Evolutionary conservation across 805 yeast species (phyloP), one percentile per base, ranked within the genome.

Genomic region (Yamadazyma paraphyllophila): DNA sequence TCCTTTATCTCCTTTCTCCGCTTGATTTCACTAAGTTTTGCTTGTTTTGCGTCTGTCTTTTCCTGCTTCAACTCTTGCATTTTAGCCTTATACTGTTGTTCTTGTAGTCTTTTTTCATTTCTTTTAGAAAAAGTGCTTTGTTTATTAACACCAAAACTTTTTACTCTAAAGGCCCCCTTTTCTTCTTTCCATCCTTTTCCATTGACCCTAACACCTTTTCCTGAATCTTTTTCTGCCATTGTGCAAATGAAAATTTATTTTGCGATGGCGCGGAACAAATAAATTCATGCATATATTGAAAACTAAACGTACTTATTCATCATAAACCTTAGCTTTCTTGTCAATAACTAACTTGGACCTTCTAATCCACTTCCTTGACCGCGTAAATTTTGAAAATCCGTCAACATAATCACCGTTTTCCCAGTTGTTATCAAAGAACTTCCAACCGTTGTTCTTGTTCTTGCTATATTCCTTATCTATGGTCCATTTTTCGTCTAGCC

Each of bases 1-100:
- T 78, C 97, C 73, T 85, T 85, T 63, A 81, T 79, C 56, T 83
- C 90, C 60, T 85, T 78, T 66, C 87, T 83, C 54, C 84, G 88
- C 70, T 83, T 88, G 43, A 82, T 61, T 16, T 74, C 80, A 20
- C 76, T 77, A 38, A 82, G 67, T 51, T 76, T 76, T 20, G 68
- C 76, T 52, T 76, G 72, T 57, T 76, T 81, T 46, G 69, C 81
- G 13, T 74, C 73, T 53, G 78, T 82, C 65, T 90, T 89, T 55
- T 89, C 97, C 25, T 83, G 85, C 65, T 86, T 86, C 59, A 92
- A 65, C 48, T 80, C 88, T 60, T 78, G 77, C 46, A 91, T 64
- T 59, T 83, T 83, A 38, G 78, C 81, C 61, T 85, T 88, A 55
- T 80, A 71, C 54, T 83, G 85, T 41, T 78, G 72, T 43, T 85